phyloP scores from a whole-genome alignment of 331 rosid species.

The Acacia concinna region DNA sequence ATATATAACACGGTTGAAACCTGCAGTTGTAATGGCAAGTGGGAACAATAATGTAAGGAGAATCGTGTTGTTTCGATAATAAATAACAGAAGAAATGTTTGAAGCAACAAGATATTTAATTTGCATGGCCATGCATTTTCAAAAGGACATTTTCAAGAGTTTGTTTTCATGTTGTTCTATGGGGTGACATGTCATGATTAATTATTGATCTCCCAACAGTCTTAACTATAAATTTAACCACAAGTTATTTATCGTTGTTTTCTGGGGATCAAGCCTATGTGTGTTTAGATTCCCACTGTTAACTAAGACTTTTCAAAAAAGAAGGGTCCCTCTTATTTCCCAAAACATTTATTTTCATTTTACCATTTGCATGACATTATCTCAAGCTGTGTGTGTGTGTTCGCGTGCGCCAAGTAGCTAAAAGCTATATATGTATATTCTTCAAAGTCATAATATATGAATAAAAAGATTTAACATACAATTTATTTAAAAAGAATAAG shows the following conservation, averaged over 20 bases:
- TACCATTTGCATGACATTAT: neutral
- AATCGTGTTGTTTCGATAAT: neutral
- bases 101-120: neutral
- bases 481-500: neutral
- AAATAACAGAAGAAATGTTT: neutral
- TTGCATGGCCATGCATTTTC: neutral
- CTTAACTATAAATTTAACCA: neutral
- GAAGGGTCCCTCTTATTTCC: neutral
- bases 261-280: neutral
- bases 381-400: neutral
- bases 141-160: neutral
- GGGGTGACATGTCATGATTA: slow-evolving; percentile 36
- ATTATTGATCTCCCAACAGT: slow-evolving; percentile 17
- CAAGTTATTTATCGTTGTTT: neutral
- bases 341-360: neutral
- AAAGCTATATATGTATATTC: neutral
- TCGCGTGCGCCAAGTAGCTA: neutral
- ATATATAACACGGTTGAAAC: neutral
- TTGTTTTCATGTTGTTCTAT: slow-evolving; percentile 19
- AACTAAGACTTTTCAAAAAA: neutral
- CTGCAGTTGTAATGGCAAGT: neutral
- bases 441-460: neutral
- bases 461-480: neutral
- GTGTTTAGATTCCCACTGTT: neutral
- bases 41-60: neutral